Percentiles rank a stretch among this genome's conserved stretches.
These are phyloP conservation scores for Chaetomium globosum DNA, from an alignment of 2,329 filamentous ascomycete genomes.

Conservation along the genomic window DNA sequence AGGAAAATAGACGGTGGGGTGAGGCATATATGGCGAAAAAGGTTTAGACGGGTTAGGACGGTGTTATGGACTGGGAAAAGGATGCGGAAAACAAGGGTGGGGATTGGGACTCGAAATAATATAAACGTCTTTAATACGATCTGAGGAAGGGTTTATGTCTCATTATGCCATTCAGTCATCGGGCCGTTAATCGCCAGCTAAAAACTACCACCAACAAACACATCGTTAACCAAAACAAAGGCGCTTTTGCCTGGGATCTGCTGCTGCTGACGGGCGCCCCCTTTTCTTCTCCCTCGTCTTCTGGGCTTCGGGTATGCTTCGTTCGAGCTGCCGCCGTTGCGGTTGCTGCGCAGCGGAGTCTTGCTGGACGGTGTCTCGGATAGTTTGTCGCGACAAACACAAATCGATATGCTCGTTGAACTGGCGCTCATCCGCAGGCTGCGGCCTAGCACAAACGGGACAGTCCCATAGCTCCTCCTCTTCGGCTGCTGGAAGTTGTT, in stretches of 20 bases:
- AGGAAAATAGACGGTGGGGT: background rate
- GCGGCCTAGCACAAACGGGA: slow-evolving; percentile 80
- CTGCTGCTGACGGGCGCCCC: slow-evolving; percentile 39
- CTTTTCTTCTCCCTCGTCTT: slow-evolving; percentile 47
- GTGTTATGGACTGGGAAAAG: background rate
- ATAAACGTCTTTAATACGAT: background rate
- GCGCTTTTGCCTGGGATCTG: slow-evolving; percentile 55
- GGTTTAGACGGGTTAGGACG: background rate
- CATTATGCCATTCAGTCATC: background rate
- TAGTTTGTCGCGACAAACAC: slow-evolving; percentile 83
- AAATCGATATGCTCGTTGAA: slow-evolving; percentile 95
- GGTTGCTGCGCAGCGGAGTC: slow-evolving; percentile 40
- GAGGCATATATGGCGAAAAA: background rate
- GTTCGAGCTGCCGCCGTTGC: slow-evolving; percentile 35
- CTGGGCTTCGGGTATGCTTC: slow-evolving; percentile 45
- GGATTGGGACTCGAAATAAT: background rate
- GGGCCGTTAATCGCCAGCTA: background rate
- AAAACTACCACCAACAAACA: background rate
- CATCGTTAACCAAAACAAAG: slow-evolving; percentile 53
- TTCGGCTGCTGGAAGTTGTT: slow-evolving; percentile 41
- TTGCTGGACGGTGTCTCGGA: slow-evolving; percentile 76
- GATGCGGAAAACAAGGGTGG: background rate
- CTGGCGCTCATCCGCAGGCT: slow-evolving; percentile 69
- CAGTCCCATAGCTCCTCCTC: slow-evolving; percentile 75
- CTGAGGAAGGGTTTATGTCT: background rate